Base-by-base conservation (phyloP, 495 filamentous ascomycete genomes). In the Paragyromitra xinjiangensis region DNA sequence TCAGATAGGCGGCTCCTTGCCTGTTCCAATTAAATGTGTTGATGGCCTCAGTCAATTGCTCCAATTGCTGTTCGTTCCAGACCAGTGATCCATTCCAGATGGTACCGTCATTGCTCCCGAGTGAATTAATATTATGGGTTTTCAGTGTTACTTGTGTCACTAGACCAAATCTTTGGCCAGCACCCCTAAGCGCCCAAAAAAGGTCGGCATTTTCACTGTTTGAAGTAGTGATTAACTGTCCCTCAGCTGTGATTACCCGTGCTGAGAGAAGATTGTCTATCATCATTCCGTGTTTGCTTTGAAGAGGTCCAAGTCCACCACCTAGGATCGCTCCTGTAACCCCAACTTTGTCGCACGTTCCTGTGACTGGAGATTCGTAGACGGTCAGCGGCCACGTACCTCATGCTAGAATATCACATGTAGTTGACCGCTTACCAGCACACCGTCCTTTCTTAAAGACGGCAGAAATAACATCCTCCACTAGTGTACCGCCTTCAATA, bases 111-210 rank as follows among this genome's bases (percentile, higher is more conserved):
- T 3, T 56, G 19, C 70, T 73, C 1, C 70, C 70, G 37, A 73
- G 51, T 6, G 70, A 48, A 9, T 61, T 12, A 12, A 75, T 14
- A n/a, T 69, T 53, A 22, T 79, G 55, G 0, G 73, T 70, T 40
- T 64, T 67, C 11, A 71, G 24, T 6, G 62, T 69, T 3, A 79
- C 42, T 29, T 61, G 45, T 16, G 83, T 85, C 14, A 89, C 83
- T 58, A 88, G 80, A 12, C 88, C 88, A 65, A 88, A 87, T 64
- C 86, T 87, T 19, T 81, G 76, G 8, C 88, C 88, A 6, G 87
- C 87, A 7, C 85, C 85, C 8, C 83, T 79, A 7, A 87, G 70
- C 8, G 73, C 85, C 84, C 83, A 86, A 64, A 84, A 89, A 6
- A 89, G 83, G 42, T 89, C 87, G 0, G 83, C 19, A 64, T 88